These are phyloP conservation scores for Cicer yamashitae DNA, from an alignment of 306 rosid species.

Conservation along the genomic window DNA sequence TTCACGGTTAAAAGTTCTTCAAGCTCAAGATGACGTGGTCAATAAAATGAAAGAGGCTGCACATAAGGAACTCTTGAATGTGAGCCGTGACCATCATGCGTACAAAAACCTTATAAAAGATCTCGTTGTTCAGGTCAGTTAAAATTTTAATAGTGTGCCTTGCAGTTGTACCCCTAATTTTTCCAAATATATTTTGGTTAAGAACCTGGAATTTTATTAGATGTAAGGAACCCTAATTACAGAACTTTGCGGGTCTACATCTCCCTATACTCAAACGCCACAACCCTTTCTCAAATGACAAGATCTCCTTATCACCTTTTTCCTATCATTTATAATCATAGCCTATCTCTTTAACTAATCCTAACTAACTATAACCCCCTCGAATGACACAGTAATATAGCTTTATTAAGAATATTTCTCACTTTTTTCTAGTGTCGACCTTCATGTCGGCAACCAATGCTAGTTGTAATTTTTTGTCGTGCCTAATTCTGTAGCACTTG, in stretches of 20 bases:
- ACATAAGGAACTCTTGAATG: slow-evolving; percentile 77
- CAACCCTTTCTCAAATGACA: not conserved
- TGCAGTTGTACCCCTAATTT: not conserved
- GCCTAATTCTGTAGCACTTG: not conserved
- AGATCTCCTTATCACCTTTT: not conserved
- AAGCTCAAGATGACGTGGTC: slow-evolving; percentile 93
- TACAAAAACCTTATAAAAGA: slow-evolving; percentile 72
- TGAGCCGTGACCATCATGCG: slow-evolving; percentile 60
- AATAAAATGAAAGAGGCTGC: slow-evolving; percentile 90
- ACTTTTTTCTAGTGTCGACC: slow-evolving; percentile 5
- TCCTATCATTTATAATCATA: not conserved
- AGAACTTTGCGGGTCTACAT: not conserved
- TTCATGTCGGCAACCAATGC: not conserved
- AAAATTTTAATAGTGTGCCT: slow-evolving; percentile 4
- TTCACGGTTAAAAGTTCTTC: slow-evolving; percentile 91
- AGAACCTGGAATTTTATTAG: slow-evolving; percentile 3
- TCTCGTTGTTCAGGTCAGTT: slow-evolving; percentile 84
- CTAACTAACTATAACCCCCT: not conserved
- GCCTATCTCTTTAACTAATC: slow-evolving; percentile 1
- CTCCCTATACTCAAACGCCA: not conserved
- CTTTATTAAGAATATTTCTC: not conserved
- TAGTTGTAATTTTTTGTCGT: not conserved
- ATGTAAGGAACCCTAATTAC: not conserved
- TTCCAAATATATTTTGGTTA: not conserved
- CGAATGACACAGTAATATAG: not conserved